Evolutionary conservation across 306 rosid genomes (phyloP).

Genomic region (Cucurbita pepo): DNA sequence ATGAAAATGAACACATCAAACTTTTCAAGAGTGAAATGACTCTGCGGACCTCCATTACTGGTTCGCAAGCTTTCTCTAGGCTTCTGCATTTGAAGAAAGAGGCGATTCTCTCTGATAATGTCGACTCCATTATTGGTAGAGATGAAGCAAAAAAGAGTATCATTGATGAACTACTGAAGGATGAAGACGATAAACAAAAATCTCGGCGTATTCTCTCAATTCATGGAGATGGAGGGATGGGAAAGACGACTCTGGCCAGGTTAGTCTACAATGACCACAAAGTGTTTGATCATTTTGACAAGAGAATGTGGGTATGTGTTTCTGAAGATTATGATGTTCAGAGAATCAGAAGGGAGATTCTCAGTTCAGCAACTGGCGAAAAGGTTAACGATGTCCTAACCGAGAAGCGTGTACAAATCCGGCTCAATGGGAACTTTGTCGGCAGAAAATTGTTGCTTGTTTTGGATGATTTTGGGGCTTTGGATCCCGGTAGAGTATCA

Average conservation of each 20-base stretch:
- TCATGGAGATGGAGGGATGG: constrained; percentile 3
- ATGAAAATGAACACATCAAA: background rate
- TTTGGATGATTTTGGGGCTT: constrained; percentile 19
- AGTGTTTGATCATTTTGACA: background rate
- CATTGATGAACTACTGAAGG: background rate
- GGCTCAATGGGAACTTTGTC: background rate
- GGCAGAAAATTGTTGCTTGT: constrained; percentile 17
- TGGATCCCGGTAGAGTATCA: background rate
- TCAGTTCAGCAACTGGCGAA: background rate
- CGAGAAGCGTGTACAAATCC: background rate
- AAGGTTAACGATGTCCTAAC: background rate
- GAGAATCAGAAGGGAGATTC: constrained; percentile 5
- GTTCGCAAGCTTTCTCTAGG: constrained; percentile 13
- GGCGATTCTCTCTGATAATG: background rate
- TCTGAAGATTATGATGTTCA: constrained; percentile 4
- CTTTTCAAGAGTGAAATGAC: background rate
- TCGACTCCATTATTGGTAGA: constrained; percentile 12
- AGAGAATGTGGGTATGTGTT: constrained; percentile 5
- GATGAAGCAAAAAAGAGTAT: background rate
- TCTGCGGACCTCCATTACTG: constrained; percentile 6
- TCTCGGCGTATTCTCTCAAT: background rate
- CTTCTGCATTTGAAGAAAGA: background rate
- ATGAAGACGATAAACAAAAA: background rate
- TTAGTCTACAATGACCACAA: background rate
- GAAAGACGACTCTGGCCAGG: constrained; percentile 6